Evolutionary conservation across 352 stramenopile species (phyloP).

Genomic region (Peronospora farinosa): DNA sequence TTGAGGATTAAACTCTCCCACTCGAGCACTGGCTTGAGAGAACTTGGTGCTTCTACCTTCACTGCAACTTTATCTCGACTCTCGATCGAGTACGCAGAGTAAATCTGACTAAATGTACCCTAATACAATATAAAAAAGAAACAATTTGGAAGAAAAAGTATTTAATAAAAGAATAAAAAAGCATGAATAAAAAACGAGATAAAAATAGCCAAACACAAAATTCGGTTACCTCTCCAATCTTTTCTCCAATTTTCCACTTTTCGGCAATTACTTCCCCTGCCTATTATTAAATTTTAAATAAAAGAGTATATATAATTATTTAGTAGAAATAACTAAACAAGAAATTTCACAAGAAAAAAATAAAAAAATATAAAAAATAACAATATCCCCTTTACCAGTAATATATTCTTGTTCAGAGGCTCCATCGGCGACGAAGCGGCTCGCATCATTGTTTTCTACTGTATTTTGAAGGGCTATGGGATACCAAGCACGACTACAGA

Average conservation of each 20-base stretch:
- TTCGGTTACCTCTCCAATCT: slow-evolving; percentile 71
- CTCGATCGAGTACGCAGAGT: slow-evolving; percentile 76
- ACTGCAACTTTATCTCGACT: slow-evolving; percentile 71
- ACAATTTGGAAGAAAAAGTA: slow-evolving; percentile 2
- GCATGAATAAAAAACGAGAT: neutral
- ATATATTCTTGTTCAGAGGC: slow-evolving; percentile 76
- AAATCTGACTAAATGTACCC: slow-evolving; percentile 87
- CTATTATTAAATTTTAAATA: slow-evolving; percentile 18
- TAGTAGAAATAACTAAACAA: slow-evolving; percentile 7
- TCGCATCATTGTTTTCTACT: slow-evolving; percentile 19
- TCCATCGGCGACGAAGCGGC: slow-evolving; percentile 48
- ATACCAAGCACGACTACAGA: neutral
- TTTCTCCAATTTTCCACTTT: slow-evolving; percentile 82
- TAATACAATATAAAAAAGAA: slow-evolving; percentile 10
- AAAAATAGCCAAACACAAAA: neutral
- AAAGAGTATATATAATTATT: no score
- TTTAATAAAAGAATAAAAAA: slow-evolving; percentile 4
- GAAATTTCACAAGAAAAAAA: neutral
- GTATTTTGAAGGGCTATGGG: neutral
- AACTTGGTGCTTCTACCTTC: slow-evolving; percentile 81
- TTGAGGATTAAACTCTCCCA: slow-evolving; percentile 87
- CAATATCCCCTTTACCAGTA: slow-evolving; percentile 43
- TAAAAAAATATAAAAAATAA: slow-evolving; percentile 1
- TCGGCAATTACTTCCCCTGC: slow-evolving; percentile 76
- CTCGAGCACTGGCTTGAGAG: slow-evolving; percentile 83